Evolutionary conservation across 2,329 filamentous ascomycete genomes (phyloP), one percentile per base, ranked within the genome.

Genomic region (Capronia epimyces): DNA sequence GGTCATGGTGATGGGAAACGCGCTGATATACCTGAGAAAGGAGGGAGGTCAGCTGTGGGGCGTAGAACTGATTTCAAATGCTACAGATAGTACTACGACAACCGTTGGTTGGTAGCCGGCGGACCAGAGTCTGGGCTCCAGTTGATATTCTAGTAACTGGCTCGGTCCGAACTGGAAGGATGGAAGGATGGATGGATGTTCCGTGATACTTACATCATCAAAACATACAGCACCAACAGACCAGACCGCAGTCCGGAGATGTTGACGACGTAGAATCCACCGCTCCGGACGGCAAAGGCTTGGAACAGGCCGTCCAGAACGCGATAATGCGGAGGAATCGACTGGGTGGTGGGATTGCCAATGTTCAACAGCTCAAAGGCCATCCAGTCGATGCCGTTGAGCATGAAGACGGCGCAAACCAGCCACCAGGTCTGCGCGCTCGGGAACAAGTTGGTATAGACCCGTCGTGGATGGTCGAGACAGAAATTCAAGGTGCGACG

Each of bases 181-280:
- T n/a, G n/a, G n/a, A n/a, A n/a, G n/a, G n/a, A n/a, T n/a, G n/a
- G n/a, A n/a, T n/a, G n/a, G n/a, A n/a, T n/a, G n/a, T n/a, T n/a
- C n/a, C n/a, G n/a, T n/a, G n/a, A n/a, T n/a, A n/a, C 34, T 37
- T 13, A 97, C 93, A 97, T 97, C 93, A 97, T 97, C 68, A 97
- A 84, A 69, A 97, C 75, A 71, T 96, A 97, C 20, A 89, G 88
- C 12, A 94, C 89, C 49, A 80, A 77, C 2, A 80, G 69, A 3
- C 69, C 73, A 12, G 79, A 75, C 18, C 74, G 74, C 1, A 81
- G 68, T 1, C 62, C 63, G 2, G 75, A 64, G 10, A 81, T 70
- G 15, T 69, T 63, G 25, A 81, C 63, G 21, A 80, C 60, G 66
- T 78, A 66, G 70, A 72, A 65, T 60, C 79, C 66, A 53, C 78